phyloP scores from a whole-genome alignment of 345 rosid genomes.

The sweet orange (Citrus sinensis) region DNA sequence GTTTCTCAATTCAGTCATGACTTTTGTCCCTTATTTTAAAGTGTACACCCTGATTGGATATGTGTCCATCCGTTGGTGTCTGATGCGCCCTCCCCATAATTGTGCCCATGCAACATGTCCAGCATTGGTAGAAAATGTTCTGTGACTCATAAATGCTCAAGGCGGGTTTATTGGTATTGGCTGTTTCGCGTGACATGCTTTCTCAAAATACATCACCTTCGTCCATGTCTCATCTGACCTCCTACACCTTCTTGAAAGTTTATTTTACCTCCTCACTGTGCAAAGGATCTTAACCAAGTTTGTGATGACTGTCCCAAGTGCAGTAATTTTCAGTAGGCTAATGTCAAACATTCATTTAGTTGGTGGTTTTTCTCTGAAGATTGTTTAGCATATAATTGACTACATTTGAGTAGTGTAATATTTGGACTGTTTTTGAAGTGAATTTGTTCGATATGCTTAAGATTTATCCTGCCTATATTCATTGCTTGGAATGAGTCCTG shows the following conservation, averaged over 20 bases:
- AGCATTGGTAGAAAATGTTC: neutral
- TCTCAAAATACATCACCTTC: neutral
- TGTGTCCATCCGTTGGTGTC: neutral
- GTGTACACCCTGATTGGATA: neutral
- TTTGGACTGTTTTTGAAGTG: neutral
- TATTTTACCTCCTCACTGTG: neutral
- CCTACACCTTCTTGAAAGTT: no score
- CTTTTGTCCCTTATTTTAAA: neutral
- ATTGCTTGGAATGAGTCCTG: neutral
- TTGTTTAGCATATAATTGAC: neutral
- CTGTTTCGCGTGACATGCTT: neutral
- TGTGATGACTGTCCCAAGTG: neutral
- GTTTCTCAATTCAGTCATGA: neutral
- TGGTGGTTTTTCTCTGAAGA: neutral
- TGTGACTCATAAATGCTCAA: neutral
- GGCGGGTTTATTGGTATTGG: neutral
- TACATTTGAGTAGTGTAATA: neutral
- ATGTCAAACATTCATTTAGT: neutral
- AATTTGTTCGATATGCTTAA: neutral
- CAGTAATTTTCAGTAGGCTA: neutral
- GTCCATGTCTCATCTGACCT: neutral
- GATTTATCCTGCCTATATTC: conserved; percentile 1
- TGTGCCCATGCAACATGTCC: neutral
- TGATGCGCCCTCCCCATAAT: neutral
- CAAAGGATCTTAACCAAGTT: neutral